These are phyloP conservation scores for Starmera pachycereana DNA, from an alignment of 805 yeast genomes.

Conservation along the genomic window DNA sequence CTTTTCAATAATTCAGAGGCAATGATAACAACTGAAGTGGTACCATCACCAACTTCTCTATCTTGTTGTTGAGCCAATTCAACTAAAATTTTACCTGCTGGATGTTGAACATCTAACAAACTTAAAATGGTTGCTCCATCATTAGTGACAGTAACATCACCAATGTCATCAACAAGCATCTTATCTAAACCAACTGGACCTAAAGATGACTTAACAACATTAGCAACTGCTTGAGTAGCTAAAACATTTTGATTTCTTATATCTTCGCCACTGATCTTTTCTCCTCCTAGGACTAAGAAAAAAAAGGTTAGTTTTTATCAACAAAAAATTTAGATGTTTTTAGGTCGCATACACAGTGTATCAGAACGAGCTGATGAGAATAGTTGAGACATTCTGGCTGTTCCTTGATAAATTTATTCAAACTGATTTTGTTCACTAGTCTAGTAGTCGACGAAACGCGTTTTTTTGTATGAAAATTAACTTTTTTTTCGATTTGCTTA, in stretches of 20 bases:
- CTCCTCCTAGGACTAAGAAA: slow-evolving; percentile 72
- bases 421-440: no score
- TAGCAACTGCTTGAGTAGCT: slow-evolving; percentile 98
- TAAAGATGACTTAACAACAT: slow-evolving; percentile 86
- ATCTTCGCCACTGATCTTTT: slow-evolving; percentile 92
- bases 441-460: background rate
- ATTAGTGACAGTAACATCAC: slow-evolving; percentile 96
- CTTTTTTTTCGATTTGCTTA: slow-evolving; percentile 2
- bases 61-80: slow-evolving; percentile 98
- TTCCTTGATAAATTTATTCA: no score
- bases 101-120: slow-evolving; percentile 92
- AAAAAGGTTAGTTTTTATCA: background rate
- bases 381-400: slow-evolving; percentile 42
- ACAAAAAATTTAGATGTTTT: background rate
- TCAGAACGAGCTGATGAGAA: slow-evolving; percentile 81
- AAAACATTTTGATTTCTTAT: slow-evolving; percentile 91
- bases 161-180: slow-evolving; percentile 98
- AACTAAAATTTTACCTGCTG: slow-evolving; percentile 95
- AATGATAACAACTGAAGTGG: slow-evolving; percentile 93
- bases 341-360: slow-evolving; percentile 48
- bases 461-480: slow-evolving; percentile 1
- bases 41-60: slow-evolving; percentile 97
- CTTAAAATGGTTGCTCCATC: slow-evolving; percentile 97
- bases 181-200: slow-evolving; percentile 99
- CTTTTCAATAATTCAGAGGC: slow-evolving; percentile 87